Base-by-base conservation (phyloP, 345 rosid genomes). In the Mercurialis annua region DNA sequence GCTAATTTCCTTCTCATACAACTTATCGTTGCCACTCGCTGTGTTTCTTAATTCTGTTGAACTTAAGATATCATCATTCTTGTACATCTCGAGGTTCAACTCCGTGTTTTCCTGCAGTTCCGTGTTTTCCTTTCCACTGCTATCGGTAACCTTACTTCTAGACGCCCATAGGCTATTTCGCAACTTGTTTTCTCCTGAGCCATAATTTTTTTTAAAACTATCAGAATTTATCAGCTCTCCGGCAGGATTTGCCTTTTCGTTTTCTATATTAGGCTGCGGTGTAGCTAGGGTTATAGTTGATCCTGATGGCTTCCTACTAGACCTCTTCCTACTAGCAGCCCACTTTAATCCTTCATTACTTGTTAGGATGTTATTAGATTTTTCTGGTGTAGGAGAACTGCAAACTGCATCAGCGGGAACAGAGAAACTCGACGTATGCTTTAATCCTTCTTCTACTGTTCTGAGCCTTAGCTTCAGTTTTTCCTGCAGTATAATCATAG, bases 401-500 rank as follows among this genome's bases (percentile, higher is more conserved):
- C 64, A 62, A 31, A 74, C 43, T 5, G 63, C 34, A 57, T 64
- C 75, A 12, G 77, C 57, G 54, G 69, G 74, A 27, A 38, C 62
- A 0, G 73, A 64, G 62, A 54, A 69, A 77, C 71, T 82, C 15
- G 85, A 20, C 40, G 29, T 59, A 0, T 80, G 64, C 73, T 80
- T 87, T 29, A 94, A 75, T 23, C 92, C 87, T 38, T 89, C 92
- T 79, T 94, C 98, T 74, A 91, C 58, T 31, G 87, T 91, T 68
- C 84, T 85, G 26, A 94, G 76, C 79, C 99, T 80, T 65, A 87
- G 69, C 87, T 81, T 89, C 26, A 87, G 50, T 74, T 91, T 91
- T 20, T 91, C 97, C 99, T 93, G 77, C n/a, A 74, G 57, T 20
- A 46, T 27, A 55, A 52, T 66, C 21, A 30, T 59, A 69, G 47